Base-by-base conservation (phyloP, 2,329 filamentous ascomycete species). In the Cadophora malorum region DNA sequence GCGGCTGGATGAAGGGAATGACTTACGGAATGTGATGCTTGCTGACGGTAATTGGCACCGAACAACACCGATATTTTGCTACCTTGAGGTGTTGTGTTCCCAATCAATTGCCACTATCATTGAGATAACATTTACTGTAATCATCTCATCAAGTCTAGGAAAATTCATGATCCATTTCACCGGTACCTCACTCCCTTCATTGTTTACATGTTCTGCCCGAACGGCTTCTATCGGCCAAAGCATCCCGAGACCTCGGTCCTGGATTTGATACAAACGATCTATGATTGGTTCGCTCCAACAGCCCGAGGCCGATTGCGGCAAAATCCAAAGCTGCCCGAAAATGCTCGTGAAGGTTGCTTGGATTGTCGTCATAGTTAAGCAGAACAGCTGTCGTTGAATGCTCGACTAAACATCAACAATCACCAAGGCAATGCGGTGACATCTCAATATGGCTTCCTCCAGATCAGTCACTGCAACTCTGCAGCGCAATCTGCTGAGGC, bases 381-480 rank as follows among this genome's bases (percentile, higher is more conserved):
- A 33, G 21, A 25, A 23, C 52, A 33, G 14, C 52, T 45, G 14
- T 25, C 19, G 35, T 16, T 25, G 33, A 38, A 38, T 38, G 33
- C 33, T 21, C n/a, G n/a, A n/a, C 45, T 21, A 2, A 69, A 63
- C 63, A 35, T 50, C 64, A 45, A 53, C 41, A 45, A 28, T 59
- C 62, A 66, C 52, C 69, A 67, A 65, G 71, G 68, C 69, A 70
- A 75, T 76, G 74, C 68, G 67, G 74, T 75, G 73, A 76, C 64
- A 66, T 64, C 45, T 63, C 63, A 71, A 6, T 12, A 77, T 76
- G 75, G 65, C 74, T 72, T 75, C 73, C 58, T 74, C 74, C 45
- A 70, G 74, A 70, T 73, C 73, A 28, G 67, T 73, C 45, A 72
- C 69, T 60, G 70, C 72, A 68, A 69, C 55, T 62, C 60, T 77